These are phyloP conservation scores for Phytopythium aichiense DNA, from an alignment of 352 stramenopile genomes.

Conservation along the genomic window DNA sequence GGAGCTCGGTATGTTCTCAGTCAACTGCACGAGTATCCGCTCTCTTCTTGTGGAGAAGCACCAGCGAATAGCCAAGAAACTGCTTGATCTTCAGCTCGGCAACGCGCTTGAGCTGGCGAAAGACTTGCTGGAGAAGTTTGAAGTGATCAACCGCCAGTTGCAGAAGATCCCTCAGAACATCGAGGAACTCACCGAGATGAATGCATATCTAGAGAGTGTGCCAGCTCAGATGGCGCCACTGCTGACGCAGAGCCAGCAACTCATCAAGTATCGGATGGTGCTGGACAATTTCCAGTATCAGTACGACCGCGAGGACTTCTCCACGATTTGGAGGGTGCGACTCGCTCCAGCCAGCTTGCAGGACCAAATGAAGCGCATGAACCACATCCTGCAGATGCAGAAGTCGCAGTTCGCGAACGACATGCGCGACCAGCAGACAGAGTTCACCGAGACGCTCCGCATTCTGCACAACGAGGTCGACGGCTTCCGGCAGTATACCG, in stretches of 20 bases:
- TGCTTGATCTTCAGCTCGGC: slow-evolving; percentile 69
- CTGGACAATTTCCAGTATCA: slow-evolving; percentile 82
- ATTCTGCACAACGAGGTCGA: slow-evolving; percentile 88
- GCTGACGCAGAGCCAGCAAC: slow-evolving; percentile 64
- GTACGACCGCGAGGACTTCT: slow-evolving; percentile 87
- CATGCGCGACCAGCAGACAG: slow-evolving; percentile 91
- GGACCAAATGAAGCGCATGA: slow-evolving; percentile 83
- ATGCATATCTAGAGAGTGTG: slow-evolving; percentile 77
- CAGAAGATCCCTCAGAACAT: slow-evolving; percentile 90
- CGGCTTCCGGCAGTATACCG: slow-evolving; percentile 81
- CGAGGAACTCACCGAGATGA: slow-evolving; percentile 89
- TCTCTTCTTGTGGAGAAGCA: slow-evolving; percentile 78
- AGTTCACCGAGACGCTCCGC: slow-evolving; percentile 85
- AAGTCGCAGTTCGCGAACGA: slow-evolving; percentile 83
- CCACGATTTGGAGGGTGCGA: slow-evolving; percentile 87
- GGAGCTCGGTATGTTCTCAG: slow-evolving; percentile 80
- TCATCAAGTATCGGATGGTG: slow-evolving; percentile 76
- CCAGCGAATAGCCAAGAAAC: slow-evolving; percentile 60
- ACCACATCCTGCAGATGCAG: slow-evolving; percentile 73
- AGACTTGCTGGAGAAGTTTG: slow-evolving; percentile 77
- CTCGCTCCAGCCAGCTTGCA: slow-evolving; percentile 86
- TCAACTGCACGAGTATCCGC: slow-evolving; percentile 68
- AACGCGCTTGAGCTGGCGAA: slow-evolving; percentile 74
- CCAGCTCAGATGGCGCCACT: slow-evolving; percentile 54
- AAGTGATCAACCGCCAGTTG: slow-evolving; percentile 79